Conservation (phyloP, 805 yeast species). For the Pichia heedii region DNA sequence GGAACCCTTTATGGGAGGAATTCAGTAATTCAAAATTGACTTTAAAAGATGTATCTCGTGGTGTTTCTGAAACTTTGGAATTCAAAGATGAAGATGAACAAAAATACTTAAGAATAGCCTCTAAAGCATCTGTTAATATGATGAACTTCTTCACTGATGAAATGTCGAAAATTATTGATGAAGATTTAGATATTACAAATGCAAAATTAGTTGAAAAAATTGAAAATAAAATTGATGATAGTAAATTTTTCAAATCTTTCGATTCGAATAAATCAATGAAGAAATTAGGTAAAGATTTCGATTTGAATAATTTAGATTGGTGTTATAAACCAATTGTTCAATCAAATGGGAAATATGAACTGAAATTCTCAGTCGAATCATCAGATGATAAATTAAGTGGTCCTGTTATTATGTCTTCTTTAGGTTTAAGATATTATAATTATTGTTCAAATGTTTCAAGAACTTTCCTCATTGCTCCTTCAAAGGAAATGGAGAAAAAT, state of each 20-base stretch:
- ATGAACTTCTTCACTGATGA: slow-evolving; percentile 81
- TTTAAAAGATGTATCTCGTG: slow-evolving; percentile 44
- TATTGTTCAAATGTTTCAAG: slow-evolving; percentile 85
- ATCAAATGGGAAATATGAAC: slow-evolving; percentile 78
- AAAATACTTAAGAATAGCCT: slow-evolving; percentile 53
- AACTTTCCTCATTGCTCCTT: slow-evolving; percentile 84
- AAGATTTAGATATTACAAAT: slow-evolving; percentile 70
- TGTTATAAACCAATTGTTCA: slow-evolving; percentile 86
- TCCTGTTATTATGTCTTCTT: slow-evolving; percentile 73
- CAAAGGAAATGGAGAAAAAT: slow-evolving; percentile 65
- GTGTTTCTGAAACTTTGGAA: slow-evolving; percentile 53
- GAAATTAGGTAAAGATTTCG: slow-evolving; percentile 60
- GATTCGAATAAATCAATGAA: slow-evolving; percentile 39
- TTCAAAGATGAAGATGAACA: slow-evolving; percentile 75
- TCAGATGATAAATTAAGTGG: slow-evolving; percentile 54
- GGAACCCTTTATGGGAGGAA: slow-evolving; percentile 41
- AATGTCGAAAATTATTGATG: slow-evolving; percentile 81
- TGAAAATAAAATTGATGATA: slow-evolving; percentile 75
- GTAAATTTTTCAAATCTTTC: slow-evolving; percentile 50
- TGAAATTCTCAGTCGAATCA: slow-evolving; percentile 76
- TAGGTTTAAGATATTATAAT: slow-evolving; percentile 80
- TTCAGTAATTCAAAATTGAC: slow-evolving; percentile 28
- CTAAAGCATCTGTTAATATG: slow-evolving; percentile 68
- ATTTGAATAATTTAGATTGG: slow-evolving; percentile 78
- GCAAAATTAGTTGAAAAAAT: slow-evolving; percentile 62